Base-by-base conservation (phyloP, 495 filamentous ascomycete species). In the Penicillium desertorum region DNA sequence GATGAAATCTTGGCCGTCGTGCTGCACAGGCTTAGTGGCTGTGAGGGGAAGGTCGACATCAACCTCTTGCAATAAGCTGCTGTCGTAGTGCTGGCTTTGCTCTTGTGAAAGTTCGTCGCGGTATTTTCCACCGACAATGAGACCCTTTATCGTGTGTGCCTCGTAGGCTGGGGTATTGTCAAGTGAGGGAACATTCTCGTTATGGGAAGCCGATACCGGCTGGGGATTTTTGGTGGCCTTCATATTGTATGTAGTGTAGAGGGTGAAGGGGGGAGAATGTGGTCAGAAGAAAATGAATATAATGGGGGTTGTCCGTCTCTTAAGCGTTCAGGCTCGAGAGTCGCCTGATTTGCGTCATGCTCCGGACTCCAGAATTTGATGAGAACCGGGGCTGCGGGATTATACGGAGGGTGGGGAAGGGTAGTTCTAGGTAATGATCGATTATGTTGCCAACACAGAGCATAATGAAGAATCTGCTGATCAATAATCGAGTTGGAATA, bases 11-110 rank as follows among this genome's bases (percentile, higher is more conserved):
- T 67, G 37, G 19, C 65, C 74, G 50, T 77, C 44, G 43, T 72
- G 62, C 51, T 71, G 22, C 16, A 52, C 56, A 5, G 62, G 60
- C 41, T 68, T 62, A 20, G 71, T 74, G 27, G 63, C 34, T 5
- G 74, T 77, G 6, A 76, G 62, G 22, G 76, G 76, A 39, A 79
- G 52, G 60, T 79, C 75, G 48, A 76, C 62, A 49, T 75, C 73
- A 16, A 79, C 71, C 47, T 74, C 67, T 56, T 72, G 66, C 9
- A 77, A 45, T 7, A 69, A 51, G 5, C 58, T 64, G 39, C 61
- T 62, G 4, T 71, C 57, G 20, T 71, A 44, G 16, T 63, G 60
- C 16, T 69, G 57, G 34, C 61, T 57, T 10, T 61, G 52, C 22
- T 61, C 57, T 7, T 68, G 56, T 27, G 52, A 49, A 11, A 65